Percentiles rank a stretch among this genome's conserved stretches.
phyloP scores from a whole-genome alignment of 805 yeast genomes.

The Schizosaccharomyces osmophilus region DNA sequence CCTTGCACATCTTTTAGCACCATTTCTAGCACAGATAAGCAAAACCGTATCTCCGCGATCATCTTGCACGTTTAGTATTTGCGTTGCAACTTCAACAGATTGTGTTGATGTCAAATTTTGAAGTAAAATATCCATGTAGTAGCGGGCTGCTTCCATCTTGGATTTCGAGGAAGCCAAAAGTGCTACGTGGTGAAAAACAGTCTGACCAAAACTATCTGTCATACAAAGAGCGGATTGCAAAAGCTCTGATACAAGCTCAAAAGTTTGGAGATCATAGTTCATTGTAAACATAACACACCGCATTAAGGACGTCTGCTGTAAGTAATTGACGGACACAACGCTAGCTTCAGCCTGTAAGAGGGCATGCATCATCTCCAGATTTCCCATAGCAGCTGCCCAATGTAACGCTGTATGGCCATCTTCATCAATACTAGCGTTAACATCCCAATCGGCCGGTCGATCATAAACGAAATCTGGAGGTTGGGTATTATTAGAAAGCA shows the following conservation, averaged over 20 bases:
- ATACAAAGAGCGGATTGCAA: conserved; percentile 56
- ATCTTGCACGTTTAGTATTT: conserved; percentile 47
- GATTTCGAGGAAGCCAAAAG: conserved; percentile 36
- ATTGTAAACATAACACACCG: conserved; percentile 71
- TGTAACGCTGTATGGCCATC: conserved; percentile 89
- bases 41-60: conserved; percentile 64
- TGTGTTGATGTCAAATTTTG: conserved; percentile 46
- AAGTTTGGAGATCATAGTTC: conserved; percentile 56
- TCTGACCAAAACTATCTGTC: conserved; percentile 44
- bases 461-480: conserved; percentile 42
- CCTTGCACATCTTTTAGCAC: conserved; percentile 22
- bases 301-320: conserved; percentile 72
- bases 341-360: conserved; percentile 55
- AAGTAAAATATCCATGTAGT: conserved; percentile 54
- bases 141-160: conserved; percentile 55
- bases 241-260: conserved; percentile 52
- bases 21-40: conserved; percentile 45
- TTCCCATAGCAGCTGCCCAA: conserved; percentile 96
- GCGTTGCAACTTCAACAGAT: conserved; percentile 27
- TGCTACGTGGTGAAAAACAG: conserved; percentile 71
- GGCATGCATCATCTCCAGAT: conserved; percentile 48
- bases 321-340: conserved; percentile 30
- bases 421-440: conserved; percentile 65
- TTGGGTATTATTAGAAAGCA: conserved; percentile 30
- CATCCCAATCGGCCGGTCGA: conserved; percentile 41